phyloP scores from a whole-genome alignment of 1,284 basidiomycete species.

The Chalciporus sp. region DNA sequence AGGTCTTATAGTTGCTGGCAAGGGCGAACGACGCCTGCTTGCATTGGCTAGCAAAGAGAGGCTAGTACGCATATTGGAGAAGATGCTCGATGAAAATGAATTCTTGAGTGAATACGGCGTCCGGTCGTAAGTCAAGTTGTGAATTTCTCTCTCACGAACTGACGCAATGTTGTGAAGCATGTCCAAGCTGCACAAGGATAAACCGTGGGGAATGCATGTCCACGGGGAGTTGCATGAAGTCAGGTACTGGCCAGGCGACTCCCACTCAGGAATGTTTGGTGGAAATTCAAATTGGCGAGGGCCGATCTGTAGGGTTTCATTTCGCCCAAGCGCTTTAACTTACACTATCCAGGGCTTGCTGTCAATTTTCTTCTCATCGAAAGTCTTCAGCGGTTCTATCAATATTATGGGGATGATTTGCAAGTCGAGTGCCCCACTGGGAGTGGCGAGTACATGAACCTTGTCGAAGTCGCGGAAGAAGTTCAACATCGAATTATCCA shows the following conservation, averaged over 20 bases:
- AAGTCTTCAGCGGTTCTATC: slow-evolving; percentile 94
- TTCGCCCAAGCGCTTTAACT: neutral
- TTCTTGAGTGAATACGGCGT: slow-evolving; percentile 96
- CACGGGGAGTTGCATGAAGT: slow-evolving; percentile 92
- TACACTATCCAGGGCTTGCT: slow-evolving; percentile 67
- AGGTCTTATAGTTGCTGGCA: slow-evolving; percentile 61
- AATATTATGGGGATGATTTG: slow-evolving; percentile 90
- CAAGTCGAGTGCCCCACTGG: slow-evolving; percentile 96
- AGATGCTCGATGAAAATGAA: slow-evolving; percentile 96
- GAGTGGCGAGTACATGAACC: slow-evolving; percentile 93
- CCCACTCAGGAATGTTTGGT: slow-evolving; percentile 96
- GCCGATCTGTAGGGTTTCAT: slow-evolving; percentile 63
- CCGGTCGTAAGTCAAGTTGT: slow-evolving; percentile 64
- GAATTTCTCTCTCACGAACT: neutral
- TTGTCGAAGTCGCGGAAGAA: slow-evolving; percentile 92
- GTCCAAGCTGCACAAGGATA: slow-evolving; percentile 87
- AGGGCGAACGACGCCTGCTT: slow-evolving; percentile 84
- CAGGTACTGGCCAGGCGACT: slow-evolving; percentile 97
- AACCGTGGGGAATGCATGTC: slow-evolving; percentile 95
- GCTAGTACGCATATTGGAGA: slow-evolving; percentile 85
- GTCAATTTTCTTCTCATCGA: slow-evolving; percentile 95
- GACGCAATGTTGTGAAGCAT: slow-evolving; percentile 49
- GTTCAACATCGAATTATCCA: slow-evolving; percentile 97
- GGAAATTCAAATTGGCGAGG: slow-evolving; percentile 98
- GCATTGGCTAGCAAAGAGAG: slow-evolving; percentile 93